Evolutionary conservation across 768 basidiomycete genomes (phyloP).

Genomic region (Multifurca ochricompacta): DNA sequence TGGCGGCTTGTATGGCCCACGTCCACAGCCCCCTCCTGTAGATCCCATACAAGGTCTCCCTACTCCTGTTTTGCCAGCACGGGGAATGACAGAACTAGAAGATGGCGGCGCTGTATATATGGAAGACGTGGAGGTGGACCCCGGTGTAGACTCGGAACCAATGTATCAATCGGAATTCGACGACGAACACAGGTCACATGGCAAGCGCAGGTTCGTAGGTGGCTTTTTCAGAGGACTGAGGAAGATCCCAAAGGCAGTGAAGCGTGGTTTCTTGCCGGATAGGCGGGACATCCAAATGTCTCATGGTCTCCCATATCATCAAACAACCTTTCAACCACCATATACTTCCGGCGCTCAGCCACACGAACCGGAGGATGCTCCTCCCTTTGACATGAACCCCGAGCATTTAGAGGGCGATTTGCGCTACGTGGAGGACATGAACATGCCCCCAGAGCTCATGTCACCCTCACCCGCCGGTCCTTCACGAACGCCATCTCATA

Average conservation of each 20-base stretch:
- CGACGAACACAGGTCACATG: background rate
- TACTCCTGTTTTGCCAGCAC: background rate
- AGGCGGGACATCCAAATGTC: background rate
- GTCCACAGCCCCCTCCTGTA: constrained; percentile 4
- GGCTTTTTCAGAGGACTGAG: constrained; percentile 16
- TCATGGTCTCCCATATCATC: background rate
- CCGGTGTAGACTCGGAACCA: background rate
- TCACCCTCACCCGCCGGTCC: background rate
- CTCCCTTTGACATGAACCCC: constrained; percentile 8
- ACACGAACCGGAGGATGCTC: background rate
- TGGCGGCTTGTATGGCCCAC: constrained; percentile 13
- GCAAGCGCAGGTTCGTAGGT: constrained; percentile 16
- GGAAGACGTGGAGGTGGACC: constrained; percentile 12
- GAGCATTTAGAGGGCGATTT: constrained; percentile 4
- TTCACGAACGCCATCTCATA: constrained; percentile 5
- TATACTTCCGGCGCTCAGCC: background rate
- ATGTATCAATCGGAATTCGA: constrained; percentile 1
- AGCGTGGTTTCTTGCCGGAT: constrained; percentile 11
- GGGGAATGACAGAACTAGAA: constrained; percentile 5
- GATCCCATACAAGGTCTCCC: constrained; percentile 8
- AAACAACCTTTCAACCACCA: background rate
- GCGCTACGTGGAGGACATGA: constrained; percentile 11
- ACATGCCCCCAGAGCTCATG: constrained; percentile 8
- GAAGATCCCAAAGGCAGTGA: constrained; percentile 15
- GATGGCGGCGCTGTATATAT: constrained; percentile 13